Evolutionary conservation across 139 green algal genomes (phyloP), one percentile per base, ranked within the genome.

Genomic region (Raphidocelis subcapitata): DNA sequence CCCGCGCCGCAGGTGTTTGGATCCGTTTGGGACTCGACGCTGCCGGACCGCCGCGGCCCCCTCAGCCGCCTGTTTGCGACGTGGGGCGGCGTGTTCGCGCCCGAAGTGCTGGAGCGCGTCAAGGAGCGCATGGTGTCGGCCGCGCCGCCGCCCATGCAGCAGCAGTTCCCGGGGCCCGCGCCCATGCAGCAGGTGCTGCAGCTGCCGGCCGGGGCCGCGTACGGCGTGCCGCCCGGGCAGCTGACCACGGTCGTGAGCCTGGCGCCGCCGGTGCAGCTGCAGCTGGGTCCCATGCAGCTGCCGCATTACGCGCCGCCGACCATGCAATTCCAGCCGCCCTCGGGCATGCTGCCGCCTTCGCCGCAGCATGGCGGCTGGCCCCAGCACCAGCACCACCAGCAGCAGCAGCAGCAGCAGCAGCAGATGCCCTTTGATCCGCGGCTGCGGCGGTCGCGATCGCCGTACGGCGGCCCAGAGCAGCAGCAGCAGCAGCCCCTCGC

Each of bases 11-110:
- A 91, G 85, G 81, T 84, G 29, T 89, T 88, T 75, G 60, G 65
- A 15, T 37, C 33, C 1, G 77, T 85, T 1, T 92, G 85, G 85
- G 51, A 82, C 41, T 54, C 41, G 0, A 86, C 79, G 12, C 54
- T 74, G 23, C 79, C 67, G 31, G 47, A 72, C 21, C 79, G 49
- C 18, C 84, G 81, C 21, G 33, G 49, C 5, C 55, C 77, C 1
- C 63, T 94, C 26, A 57, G 70, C 35, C 86, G 85, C 46, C 72
- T 94, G 55, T 75, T 88, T 63, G 28, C 26, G n/a, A 92, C 85
- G 1, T 93, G 87, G 87, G 31, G 28, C 1, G 56, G 55, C 23
- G 57, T 92, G n/a, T 88, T 92, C 36, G 67, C 85, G 15, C 24
- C 61, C 0, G 24, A 52, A 14, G 36, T 85, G 46, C 75, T 92